Evolutionary conservation across 495 filamentous ascomycete genomes (phyloP).

Genomic region (Schizothecium vesticola): DNA sequence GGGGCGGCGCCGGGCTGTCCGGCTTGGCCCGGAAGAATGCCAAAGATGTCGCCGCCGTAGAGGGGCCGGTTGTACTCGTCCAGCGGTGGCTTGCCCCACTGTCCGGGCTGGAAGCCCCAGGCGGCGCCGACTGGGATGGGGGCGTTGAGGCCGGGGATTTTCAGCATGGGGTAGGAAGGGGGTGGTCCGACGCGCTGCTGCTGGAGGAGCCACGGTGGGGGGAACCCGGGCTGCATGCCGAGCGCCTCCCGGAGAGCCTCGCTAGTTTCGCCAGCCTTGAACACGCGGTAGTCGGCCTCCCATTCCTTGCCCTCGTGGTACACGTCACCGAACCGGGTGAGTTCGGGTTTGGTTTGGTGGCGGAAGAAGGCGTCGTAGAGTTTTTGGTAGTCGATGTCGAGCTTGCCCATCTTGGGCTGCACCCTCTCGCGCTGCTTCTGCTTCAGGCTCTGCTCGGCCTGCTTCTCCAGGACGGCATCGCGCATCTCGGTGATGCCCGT

Average conservation of each 20-base stretch:
- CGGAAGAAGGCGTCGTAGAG: conserved; percentile 97
- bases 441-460: conserved; percentile 82
- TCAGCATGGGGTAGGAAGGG: conserved; percentile 85
- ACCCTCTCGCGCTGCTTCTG: conserved; percentile 94
- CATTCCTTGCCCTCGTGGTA: conserved; percentile 99
- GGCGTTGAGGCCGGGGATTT: conserved; percentile 93
- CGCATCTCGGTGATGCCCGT: conserved; percentile 98
- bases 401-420: conserved; percentile 91
- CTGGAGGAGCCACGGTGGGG: conserved; percentile 95
- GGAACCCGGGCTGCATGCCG: conserved; percentile 88
- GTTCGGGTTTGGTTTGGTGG: conserved; percentile 89
- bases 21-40: conserved; percentile 53
- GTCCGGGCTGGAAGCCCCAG: conserved; percentile 94
- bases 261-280: conserved; percentile 84
- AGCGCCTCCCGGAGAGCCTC: conserved; percentile 88
- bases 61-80: conserved; percentile 86
- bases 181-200: conserved; percentile 91
- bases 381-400: conserved; percentile 97
- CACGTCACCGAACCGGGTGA: conserved; percentile 93
- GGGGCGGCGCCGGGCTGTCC: conserved; percentile 39
- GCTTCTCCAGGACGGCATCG: conserved; percentile 92
- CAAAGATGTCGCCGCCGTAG: conserved; percentile 92
- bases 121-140: conserved; percentile 85
- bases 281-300: conserved; percentile 86
- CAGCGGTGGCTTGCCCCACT: conserved; percentile 91